These are phyloP conservation scores for Porphyra umbilicalis DNA, from an alignment of 31 red algal genomes.

Conservation along the genomic window DNA sequence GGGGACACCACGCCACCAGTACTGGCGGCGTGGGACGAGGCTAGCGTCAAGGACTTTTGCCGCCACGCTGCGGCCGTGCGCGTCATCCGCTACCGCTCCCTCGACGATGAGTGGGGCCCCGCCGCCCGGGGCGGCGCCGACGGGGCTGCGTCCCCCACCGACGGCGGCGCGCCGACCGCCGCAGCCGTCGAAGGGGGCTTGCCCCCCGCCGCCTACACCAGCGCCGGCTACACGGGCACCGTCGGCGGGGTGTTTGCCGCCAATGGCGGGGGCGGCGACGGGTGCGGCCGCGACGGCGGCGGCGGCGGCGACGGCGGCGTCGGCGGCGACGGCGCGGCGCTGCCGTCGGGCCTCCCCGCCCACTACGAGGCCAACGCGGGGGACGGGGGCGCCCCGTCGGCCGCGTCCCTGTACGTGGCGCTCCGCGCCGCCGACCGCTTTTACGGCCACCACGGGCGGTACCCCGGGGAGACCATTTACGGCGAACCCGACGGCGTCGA, in stretches of 20 bases:
- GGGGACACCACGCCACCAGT: background rate
- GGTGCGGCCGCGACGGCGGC: background rate
- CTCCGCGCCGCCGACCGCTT: conserved; percentile 56
- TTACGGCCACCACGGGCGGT: conserved; percentile 24
- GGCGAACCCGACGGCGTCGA: background rate
- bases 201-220: background rate
- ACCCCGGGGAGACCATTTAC: conserved; percentile 3
- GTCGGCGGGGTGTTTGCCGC: background rate
- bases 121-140: conserved; percentile 3
- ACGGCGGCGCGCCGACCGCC: conserved; percentile 11
- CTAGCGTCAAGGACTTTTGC: conserved; percentile 29
- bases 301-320: background rate
- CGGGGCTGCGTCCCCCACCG: conserved; percentile 11
- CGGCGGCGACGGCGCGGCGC: background rate
- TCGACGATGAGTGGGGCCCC: conserved; percentile 29
- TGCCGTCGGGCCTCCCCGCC: background rate
- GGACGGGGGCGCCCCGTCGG: background rate
- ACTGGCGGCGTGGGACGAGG: conserved; percentile 13
- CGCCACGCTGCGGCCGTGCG: conserved; percentile 22
- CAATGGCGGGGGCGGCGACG: background rate
- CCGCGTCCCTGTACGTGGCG: conserved; percentile 31
- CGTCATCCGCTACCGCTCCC: conserved; percentile 9
- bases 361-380: background rate
- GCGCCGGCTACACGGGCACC: background rate
- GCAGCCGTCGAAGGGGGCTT: background rate